Conservation (phyloP, 2,329 filamentous ascomycete genomes). For the Apiospora koreana region DNA sequence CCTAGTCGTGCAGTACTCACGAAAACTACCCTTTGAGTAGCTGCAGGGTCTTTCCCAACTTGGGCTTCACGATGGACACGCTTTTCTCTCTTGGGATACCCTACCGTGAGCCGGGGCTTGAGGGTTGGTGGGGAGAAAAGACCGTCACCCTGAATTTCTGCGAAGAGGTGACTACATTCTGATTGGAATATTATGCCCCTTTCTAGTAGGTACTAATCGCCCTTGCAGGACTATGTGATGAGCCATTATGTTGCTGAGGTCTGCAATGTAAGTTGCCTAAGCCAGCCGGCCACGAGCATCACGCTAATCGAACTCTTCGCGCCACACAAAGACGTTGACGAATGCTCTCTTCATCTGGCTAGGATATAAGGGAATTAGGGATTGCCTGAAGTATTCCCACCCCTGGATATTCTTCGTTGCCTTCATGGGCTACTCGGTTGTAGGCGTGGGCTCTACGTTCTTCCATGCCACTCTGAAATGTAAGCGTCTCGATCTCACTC, state of each 20-base stretch:
- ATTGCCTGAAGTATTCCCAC: slow-evolving; percentile 72
- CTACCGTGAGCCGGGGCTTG: slow-evolving; percentile 29
- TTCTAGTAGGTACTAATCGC: background rate
- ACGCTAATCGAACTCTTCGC: background rate
- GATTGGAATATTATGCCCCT: background rate
- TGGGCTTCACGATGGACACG: background rate
- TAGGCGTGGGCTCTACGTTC: slow-evolving; percentile 57
- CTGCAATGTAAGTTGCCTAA: slow-evolving; percentile 53
- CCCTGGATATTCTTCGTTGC: slow-evolving; percentile 73
- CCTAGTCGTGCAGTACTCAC: background rate
- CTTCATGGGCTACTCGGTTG: slow-evolving; percentile 54
- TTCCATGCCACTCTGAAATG: slow-evolving; percentile 60
- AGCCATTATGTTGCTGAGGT: slow-evolving; percentile 77
- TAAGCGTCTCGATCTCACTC: slow-evolving; percentile 31
- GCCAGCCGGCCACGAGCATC: background rate
- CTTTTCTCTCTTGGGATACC: slow-evolving; percentile 25
- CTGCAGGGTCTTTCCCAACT: background rate
- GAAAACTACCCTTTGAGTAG: background rate
- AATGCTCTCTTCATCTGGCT: slow-evolving; percentile 82
- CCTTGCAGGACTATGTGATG: slow-evolving; percentile 60
- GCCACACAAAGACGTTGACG: slow-evolving; percentile 64
- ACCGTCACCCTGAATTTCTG: slow-evolving; percentile 79
- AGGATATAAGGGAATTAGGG: slow-evolving; percentile 72
- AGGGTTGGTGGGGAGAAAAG: slow-evolving; percentile 68
- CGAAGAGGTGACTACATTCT: slow-evolving; percentile 61